Base-by-base conservation (phyloP, 208 protist species). In the Blastocrithidia nonstop region DNA sequence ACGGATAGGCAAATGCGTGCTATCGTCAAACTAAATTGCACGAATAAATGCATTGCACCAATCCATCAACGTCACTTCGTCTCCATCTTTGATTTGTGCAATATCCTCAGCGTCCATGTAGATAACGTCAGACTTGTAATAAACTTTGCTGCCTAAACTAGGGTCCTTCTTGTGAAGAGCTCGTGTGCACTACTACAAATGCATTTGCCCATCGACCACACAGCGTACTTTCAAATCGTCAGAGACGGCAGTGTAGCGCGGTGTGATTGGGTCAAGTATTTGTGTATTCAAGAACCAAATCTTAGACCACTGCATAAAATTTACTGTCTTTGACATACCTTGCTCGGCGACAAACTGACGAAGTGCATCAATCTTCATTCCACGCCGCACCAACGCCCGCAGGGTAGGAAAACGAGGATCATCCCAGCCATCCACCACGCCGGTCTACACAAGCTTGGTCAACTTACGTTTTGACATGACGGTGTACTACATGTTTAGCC, bases 401-500 rank as follows among this genome's bases (percentile, higher is more conserved):
- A 99, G 79, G 17, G 97, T 99, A 36, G 97, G 97, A 54, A 99
- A 98, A 21, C 97, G 75, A 26, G 97, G 97, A 58, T 99, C 97
- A 61, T 98, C 76, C 98, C 98, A 99, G 22, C 96, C 96, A 38
- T 93, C 80, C 9, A 98, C 97, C 17, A 94, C 56, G 25, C 73
- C 65, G 1, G 85, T 82, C 22, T 99, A 93, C 6, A 99, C 96
- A 50, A 99, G 88, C 38, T 94, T 80, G 28, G 92, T 88, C 25
- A 99, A 71, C 75, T 98, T 98, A 35, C 98, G 82, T 83, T 99
- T 99, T 4, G 94, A 98, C 63, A 99, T 88, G 8, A 99, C 73
- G 6, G 96, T 96, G 66, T 97, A 96, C 28, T 93, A 75, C 74
- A 99, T 98, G 61, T 98, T 99, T n/a, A 99, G 63, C 41, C 97